Percentiles rank a stretch among this genome's conserved stretches.
phyloP scores from a whole-genome alignment of 768 basidiomycete species.

The Macrolepiota dolichaula region DNA sequence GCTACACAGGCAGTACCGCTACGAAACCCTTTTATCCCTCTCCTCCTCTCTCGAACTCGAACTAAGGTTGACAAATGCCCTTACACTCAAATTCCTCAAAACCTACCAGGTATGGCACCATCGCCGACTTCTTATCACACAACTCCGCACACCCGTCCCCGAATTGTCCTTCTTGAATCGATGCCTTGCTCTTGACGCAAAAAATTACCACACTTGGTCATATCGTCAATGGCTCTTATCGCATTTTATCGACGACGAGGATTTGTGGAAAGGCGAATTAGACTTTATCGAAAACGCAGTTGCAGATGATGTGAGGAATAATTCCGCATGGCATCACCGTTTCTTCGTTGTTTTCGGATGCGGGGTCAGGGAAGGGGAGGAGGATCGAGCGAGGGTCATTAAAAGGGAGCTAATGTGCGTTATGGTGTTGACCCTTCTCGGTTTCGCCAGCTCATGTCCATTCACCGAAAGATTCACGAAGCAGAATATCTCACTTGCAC shows the following conservation, averaged over 20 bases:
- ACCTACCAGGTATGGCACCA: slow-evolving; percentile 99
- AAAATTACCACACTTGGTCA: slow-evolving; percentile 99
- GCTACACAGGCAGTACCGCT: slow-evolving; percentile 86
- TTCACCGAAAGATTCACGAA: slow-evolving; percentile 64
- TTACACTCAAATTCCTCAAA: slow-evolving; percentile 83
- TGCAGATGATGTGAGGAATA: slow-evolving; percentile 81
- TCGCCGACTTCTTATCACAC: slow-evolving; percentile 68
- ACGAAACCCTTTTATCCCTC: slow-evolving; percentile 75
- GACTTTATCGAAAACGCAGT: slow-evolving; percentile 71
- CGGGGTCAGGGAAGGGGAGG: slow-evolving; percentile 58
- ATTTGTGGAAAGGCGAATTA: slow-evolving; percentile 72
- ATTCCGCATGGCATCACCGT: slow-evolving; percentile 96
- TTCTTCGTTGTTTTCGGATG: slow-evolving; percentile 82
- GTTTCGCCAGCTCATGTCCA: not conserved
- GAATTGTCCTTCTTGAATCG: slow-evolving; percentile 82
- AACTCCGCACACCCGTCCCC: slow-evolving; percentile 45
- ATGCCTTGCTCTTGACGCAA: slow-evolving; percentile 72
- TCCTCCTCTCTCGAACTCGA: slow-evolving; percentile 71
- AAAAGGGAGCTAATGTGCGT: slow-evolving; percentile 76
- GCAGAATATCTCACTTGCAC: slow-evolving; percentile 77
- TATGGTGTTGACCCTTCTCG: not conserved
- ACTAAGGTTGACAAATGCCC: slow-evolving; percentile 80
- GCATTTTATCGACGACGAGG: slow-evolving; percentile 69
- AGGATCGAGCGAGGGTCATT: slow-evolving; percentile 55
- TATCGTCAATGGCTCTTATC: slow-evolving; percentile 94